Base-by-base conservation (phyloP, 768 basidiomycete genomes). In the Exidia glandulosa region DNA sequence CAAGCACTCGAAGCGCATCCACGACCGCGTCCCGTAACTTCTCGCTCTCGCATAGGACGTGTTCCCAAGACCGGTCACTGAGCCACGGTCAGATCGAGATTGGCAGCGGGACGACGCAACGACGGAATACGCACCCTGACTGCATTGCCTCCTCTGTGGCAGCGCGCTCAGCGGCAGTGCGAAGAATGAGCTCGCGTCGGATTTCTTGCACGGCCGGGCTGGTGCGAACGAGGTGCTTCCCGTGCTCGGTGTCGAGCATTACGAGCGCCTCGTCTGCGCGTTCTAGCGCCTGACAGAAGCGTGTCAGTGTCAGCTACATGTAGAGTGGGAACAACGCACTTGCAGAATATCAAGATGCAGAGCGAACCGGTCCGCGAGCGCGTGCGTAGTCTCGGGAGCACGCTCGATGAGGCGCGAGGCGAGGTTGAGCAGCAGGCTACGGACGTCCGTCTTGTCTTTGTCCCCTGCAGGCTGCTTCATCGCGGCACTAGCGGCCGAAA, bases 11-110 rank as follows among this genome's bases (percentile, higher is more conserved):
- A n/a, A n/a, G n/a, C n/a, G n/a, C n/a, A n/a, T n/a, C n/a, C n/a
- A n/a, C n/a, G n/a, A n/a, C n/a, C n/a, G n/a, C n/a, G n/a, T n/a
- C n/a, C n/a, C n/a, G n/a, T n/a, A n/a, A n/a, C n/a, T n/a, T n/a
- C n/a, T n/a, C n/a, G n/a, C n/a, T n/a, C n/a, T n/a, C n/a, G n/a
- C n/a, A 80, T 47, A 89, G 69, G 68, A 92, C 90, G 66, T 90
- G 89, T 4, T 89, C 75, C 90, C 91, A 93, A 66, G 92, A 92
- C 36, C 88, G 85, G 66, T 92, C 87, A 36, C 90, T 81, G 58
- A 36, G 66, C 34, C 19, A n/a, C 33, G 37, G n/a, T n/a, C n/a
- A n/a, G n/a, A n/a, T n/a, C n/a, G n/a, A n/a, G 33, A 61, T 55
- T 57, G n/a, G 58, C 62, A 16, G 63, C 23, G 23, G 25, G 13